These are phyloP conservation scores for Heterobasidion parviporum DNA, from an alignment of 1,284 basidiomycete species.

Conservation along the genomic window DNA sequence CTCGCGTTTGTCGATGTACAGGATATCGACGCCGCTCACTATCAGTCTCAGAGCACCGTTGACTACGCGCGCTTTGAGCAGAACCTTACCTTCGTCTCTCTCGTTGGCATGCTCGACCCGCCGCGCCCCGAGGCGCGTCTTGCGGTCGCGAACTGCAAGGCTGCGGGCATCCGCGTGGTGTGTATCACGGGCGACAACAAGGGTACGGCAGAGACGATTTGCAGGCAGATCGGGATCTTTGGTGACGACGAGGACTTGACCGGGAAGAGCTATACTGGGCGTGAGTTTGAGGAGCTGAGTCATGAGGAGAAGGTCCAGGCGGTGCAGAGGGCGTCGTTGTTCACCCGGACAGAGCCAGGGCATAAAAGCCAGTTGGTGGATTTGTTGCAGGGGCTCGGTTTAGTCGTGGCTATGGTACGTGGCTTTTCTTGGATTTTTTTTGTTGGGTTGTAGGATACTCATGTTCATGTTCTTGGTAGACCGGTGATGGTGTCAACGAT, in stretches of 20 bases:
- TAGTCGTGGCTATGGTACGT: conserved; percentile 96
- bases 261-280: conserved; percentile 92
- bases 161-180: conserved; percentile 93
- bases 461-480: conserved; percentile 34
- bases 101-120: conserved; percentile 98
- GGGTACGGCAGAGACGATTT: conserved; percentile 96
- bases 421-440: neutral
- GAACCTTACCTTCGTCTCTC: conserved; percentile 86
- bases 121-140: conserved; percentile 88
- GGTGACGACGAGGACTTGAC: conserved; percentile 73
- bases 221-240: conserved; percentile 93
- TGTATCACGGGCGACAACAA: conserved; percentile 99
- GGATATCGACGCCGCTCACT: conserved; percentile 73
- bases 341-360: conserved; percentile 89
- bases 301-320: conserved; percentile 78
- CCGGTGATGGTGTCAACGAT: conserved; percentile 94
- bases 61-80: conserved; percentile 90
- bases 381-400: conserved; percentile 83
- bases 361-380: conserved; percentile 97
- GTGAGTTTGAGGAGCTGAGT: conserved; percentile 81
- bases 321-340: conserved; percentile 83
- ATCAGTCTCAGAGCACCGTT: conserved; percentile 66
- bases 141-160: conserved; percentile 86
- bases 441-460: neutral
- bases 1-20: conserved; percentile 81